Evolutionary conservation across 164 flowering plant genomes (phyloP).

Genomic region (Chimonanthus salicifolius): DNA sequence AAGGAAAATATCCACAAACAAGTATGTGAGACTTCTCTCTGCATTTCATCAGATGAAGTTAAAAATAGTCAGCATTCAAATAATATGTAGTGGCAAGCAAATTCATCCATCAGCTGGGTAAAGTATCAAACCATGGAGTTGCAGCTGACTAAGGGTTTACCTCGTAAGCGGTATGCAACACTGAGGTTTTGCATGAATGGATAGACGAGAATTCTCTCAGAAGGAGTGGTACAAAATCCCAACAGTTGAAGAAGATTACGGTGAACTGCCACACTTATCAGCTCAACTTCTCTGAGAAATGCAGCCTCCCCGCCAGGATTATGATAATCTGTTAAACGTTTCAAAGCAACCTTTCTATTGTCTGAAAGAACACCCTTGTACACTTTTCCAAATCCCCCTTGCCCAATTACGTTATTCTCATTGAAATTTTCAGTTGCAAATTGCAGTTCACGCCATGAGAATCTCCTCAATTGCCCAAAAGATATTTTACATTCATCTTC

Average conservation of each 20-base stretch:
- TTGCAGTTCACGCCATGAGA: conserved; percentile 49
- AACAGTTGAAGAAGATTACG: conserved; percentile 45
- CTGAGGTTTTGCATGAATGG: conserved; percentile 57
- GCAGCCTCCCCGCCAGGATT: conserved; percentile 53
- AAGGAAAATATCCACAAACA: too few relatives aligned
- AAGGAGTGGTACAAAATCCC: conserved; percentile 45
- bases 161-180: conserved; percentile 49
- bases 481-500: conserved; percentile 44
- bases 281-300: conserved; percentile 48
- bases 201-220: conserved; percentile 48
- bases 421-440: conserved; percentile 57
- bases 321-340: conserved; percentile 48
- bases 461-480: conserved; percentile 48
- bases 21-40: too few relatives aligned
- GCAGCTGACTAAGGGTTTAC: conserved; percentile 11
- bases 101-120: neutral
- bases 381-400: conserved; percentile 61
- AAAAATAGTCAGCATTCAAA: too few relatives aligned
- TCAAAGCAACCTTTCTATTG: conserved; percentile 51
- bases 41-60: too few relatives aligned
- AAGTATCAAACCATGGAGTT: neutral
- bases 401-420: conserved; percentile 48
- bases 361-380: conserved; percentile 39
- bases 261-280: conserved; percentile 51
- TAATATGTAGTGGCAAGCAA: too few relatives aligned